phyloP scores from a whole-genome alignment of 2,329 filamentous ascomycete species.

The Ascosphaera apis region DNA sequence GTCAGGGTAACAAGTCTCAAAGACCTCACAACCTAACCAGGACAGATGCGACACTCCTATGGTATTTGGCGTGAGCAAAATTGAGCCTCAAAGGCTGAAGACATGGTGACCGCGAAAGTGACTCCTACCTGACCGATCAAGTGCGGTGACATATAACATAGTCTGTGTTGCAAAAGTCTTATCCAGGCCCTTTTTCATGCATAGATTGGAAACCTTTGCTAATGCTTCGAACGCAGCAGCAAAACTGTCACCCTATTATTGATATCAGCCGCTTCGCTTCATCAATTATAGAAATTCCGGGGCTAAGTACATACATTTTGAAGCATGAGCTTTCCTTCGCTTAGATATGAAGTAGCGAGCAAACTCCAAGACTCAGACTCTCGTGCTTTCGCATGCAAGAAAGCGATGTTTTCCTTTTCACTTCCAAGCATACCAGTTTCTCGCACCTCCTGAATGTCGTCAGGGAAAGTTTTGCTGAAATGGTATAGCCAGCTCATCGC shows the following conservation, averaged over 20 bases:
- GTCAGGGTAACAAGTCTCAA: constrained; percentile 48
- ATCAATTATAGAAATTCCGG: constrained; percentile 16
- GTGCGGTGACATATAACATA: constrained; percentile 48
- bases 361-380: constrained; percentile 71
- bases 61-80: constrained; percentile 9
- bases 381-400: constrained; percentile 65
- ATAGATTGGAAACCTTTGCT: constrained; percentile 60
- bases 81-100: no score
- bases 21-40: constrained; percentile 42
- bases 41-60: constrained; percentile 30
- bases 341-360: constrained; percentile 60
- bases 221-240: constrained; percentile 49
- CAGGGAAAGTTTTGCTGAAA: constrained; percentile 66
- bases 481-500: constrained; percentile 91
- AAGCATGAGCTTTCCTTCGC: constrained; percentile 62
- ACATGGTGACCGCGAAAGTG: no score
- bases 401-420: constrained; percentile 59
- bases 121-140: constrained; percentile 47
- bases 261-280: not conserved
- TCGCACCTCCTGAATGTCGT: constrained; percentile 45
- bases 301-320: constrained; percentile 47
- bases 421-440: constrained; percentile 52
- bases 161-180: constrained; percentile 52
- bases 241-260: constrained; percentile 29
- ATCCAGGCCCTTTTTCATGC: constrained; percentile 52